Evolutionary conservation across 306 rosid species (phyloP).

Genomic region (Ormosia emarginata): DNA sequence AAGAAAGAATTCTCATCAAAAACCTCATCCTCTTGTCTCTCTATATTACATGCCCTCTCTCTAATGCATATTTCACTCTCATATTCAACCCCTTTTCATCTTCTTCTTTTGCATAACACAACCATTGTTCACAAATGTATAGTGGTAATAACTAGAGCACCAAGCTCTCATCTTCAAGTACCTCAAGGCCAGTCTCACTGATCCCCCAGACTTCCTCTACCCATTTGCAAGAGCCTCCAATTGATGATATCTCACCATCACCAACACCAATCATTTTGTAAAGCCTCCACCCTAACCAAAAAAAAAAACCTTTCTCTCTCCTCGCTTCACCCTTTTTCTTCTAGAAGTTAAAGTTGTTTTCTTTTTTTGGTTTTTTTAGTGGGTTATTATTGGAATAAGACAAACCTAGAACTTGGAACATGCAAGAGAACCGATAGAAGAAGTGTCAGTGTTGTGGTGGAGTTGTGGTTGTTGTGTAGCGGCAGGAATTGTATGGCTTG

Average conservation of each 20-base stretch:
- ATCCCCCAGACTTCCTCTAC: conserved; percentile 81
- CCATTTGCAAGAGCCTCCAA: conserved; percentile 73
- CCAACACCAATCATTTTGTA: conserved; percentile 54
- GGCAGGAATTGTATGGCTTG: too few species aligned
- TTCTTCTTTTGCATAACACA: neutral
- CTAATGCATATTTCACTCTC: neutral
- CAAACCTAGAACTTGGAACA: too few species aligned
- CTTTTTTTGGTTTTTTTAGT: too few species aligned
- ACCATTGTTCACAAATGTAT: conserved; percentile 71
- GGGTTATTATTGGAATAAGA: too few species aligned
- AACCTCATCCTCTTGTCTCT: neutral
- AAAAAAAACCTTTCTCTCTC: neutral
- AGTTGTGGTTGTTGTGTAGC: too few species aligned
- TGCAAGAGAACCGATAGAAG: too few species aligned
- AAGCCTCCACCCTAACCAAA: neutral
- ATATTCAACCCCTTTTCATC: neutral
- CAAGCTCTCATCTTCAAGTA: conserved; percentile 88
- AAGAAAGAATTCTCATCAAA: too few species aligned
- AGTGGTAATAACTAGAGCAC: conserved; percentile 90
- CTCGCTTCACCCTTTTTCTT: too few species aligned
- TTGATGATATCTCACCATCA: conserved; percentile 26
- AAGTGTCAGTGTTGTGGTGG: too few species aligned
- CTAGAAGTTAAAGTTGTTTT: too few species aligned
- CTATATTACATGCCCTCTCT: neutral
- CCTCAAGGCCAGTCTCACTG: conserved; percentile 69